Evolutionary conservation across 116 monocot genomes (phyloP).

Genomic region (Trichopus zeylanicus): DNA sequence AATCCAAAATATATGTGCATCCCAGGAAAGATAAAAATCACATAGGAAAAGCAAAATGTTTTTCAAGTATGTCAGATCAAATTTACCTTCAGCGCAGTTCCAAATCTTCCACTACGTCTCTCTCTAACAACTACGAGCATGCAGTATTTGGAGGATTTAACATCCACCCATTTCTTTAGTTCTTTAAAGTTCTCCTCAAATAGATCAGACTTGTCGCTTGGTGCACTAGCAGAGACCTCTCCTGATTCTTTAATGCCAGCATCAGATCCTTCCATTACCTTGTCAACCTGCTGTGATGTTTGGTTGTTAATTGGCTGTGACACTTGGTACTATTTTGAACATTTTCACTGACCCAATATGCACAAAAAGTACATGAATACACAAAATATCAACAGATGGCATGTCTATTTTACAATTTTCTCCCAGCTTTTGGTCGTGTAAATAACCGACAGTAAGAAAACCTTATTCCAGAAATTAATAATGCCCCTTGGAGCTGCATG

Average conservation of each 20-base stretch:
- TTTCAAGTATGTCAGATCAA: background rate
- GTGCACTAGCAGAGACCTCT: constrained; percentile 5
- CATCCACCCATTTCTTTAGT: constrained; percentile 88
- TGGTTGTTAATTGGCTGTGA: background rate
- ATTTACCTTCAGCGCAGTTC: constrained; percentile 84
- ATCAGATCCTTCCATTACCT: constrained; percentile 1
- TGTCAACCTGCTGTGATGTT: constrained; percentile 22
- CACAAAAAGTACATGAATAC: no score
- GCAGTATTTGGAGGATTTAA: constrained; percentile 59
- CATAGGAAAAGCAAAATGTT: no score
- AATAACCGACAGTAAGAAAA: no score
- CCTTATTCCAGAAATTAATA: no score
- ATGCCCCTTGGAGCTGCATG: no score
- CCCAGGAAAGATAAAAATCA: no score
- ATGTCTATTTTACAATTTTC: no score
- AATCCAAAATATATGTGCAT: no score
- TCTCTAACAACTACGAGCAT: constrained; percentile 58
- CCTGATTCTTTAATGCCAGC: constrained; percentile 4
- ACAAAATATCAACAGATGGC: no score
- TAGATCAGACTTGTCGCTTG: constrained; percentile 23
- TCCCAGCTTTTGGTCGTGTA: no score
- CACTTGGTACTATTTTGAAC: background rate
- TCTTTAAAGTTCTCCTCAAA: constrained; percentile 91
- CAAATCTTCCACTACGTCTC: constrained; percentile 49
- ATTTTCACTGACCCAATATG: no score